phyloP scores from a whole-genome alignment of 2,329 filamentous ascomycete genomes.

The Sporothrix luriei region DNA sequence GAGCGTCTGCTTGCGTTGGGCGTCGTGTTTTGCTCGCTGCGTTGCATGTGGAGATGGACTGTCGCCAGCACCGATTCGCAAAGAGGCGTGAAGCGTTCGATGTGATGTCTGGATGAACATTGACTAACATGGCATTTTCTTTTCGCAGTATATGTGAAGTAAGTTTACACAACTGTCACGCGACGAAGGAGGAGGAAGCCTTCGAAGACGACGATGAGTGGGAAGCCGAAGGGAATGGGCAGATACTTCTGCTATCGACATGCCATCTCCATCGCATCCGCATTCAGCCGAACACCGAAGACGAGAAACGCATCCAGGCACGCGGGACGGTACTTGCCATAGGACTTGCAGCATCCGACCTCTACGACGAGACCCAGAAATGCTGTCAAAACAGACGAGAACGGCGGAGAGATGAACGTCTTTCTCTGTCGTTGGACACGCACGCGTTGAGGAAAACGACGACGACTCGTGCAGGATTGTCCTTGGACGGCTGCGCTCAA shows the following conservation, averaged over 20 bases:
- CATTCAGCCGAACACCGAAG: background rate
- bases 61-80: background rate
- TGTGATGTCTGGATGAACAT: background rate
- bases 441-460: too few species aligned
- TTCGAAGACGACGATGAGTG: background rate
- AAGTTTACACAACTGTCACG: constrained; percentile 51
- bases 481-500: background rate
- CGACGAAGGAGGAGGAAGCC: background rate
- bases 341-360: background rate
- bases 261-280: constrained; percentile 5
- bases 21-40: background rate
- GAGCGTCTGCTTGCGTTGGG: constrained; percentile 5
- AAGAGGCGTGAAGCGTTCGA: background rate
- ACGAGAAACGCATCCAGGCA: background rate
- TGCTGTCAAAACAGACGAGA: too few species aligned
- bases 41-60: background rate
- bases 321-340: constrained; percentile 13
- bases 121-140: constrained; percentile 30
- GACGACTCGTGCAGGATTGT: too few species aligned
- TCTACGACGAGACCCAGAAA: background rate
- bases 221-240: constrained; percentile 21
- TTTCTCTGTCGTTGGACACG: too few species aligned
- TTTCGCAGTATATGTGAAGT: constrained; percentile 80
- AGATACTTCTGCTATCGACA: background rate
- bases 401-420: too few species aligned